These are phyloP conservation scores for Neocucurbitaria cava DNA, from an alignment of 2,329 filamentous ascomycete species.

Conservation along the genomic window DNA sequence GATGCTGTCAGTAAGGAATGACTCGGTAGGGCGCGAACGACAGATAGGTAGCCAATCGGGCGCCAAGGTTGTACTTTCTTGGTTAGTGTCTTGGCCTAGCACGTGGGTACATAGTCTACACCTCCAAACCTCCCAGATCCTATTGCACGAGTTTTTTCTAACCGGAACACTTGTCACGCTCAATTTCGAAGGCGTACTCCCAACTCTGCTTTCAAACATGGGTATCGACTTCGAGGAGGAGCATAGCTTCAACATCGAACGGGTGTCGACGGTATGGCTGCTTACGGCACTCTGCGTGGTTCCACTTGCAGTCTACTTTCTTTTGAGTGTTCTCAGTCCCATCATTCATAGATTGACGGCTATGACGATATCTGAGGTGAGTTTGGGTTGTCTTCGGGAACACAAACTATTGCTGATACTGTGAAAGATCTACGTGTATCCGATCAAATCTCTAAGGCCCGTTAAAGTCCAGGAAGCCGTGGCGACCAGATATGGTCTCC, in stretches of 20 bases:
- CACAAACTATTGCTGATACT: conserved; percentile 1
- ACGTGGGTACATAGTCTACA: not conserved
- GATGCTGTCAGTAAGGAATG: not conserved
- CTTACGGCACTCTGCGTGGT: conserved; percentile 27
- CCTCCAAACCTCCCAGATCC: not conserved
- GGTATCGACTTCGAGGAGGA: conserved; percentile 12
- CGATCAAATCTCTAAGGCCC: conserved; percentile 56
- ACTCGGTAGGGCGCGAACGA: not conserved
- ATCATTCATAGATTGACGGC: conserved; percentile 27
- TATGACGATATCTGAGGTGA: conserved; percentile 45
- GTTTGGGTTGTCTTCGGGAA: not conserved
- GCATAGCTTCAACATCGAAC: conserved; percentile 23
- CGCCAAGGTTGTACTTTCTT: not conserved
- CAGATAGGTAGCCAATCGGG: no score
- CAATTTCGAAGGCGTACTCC: not conserved
- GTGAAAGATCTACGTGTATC: conserved; percentile 54
- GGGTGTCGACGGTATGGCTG: conserved; percentile 28
- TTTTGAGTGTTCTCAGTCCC: conserved; percentile 30
- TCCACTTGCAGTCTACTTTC: conserved; percentile 24
- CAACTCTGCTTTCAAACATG: not conserved
- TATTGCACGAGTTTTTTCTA: not conserved
- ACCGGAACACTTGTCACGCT: not conserved
- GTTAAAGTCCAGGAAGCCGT: conserved; percentile 47
- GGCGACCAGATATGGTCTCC: conserved; percentile 54
- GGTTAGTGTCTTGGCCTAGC: not conserved